Percentiles rank a stretch among this genome's conserved stretches.
These are phyloP conservation scores for Neurospora sp. DNA, from an alignment of 495 filamentous ascomycete genomes.

Conservation along the genomic window DNA sequence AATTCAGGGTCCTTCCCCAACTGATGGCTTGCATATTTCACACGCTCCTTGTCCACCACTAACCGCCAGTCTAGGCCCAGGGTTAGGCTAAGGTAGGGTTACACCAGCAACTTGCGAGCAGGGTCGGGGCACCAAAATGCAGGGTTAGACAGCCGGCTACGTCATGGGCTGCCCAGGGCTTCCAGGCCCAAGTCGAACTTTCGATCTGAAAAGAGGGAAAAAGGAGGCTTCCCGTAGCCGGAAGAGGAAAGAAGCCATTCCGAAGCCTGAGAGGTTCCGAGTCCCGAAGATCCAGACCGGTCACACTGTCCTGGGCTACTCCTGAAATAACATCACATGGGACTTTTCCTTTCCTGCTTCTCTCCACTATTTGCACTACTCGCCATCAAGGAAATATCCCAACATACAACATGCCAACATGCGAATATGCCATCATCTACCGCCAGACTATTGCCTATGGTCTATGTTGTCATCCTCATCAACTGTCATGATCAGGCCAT, in stretches of 20 bases:
- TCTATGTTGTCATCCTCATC: background rate
- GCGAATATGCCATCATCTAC: background rate
- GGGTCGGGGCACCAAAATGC: background rate
- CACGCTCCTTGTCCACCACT: constrained; percentile 9
- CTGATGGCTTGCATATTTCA: constrained; percentile 20
- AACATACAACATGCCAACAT: background rate
- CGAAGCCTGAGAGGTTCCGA: background rate
- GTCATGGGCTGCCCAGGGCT: background rate
- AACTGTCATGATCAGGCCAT: background rate
- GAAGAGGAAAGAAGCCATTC: background rate
- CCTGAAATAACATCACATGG: background rate
- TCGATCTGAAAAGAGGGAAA: background rate
- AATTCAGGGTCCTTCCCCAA: constrained; percentile 26
- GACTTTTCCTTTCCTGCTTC: background rate
- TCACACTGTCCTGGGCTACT: background rate
- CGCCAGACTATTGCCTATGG: background rate
- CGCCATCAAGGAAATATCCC: background rate
- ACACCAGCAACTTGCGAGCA: background rate
- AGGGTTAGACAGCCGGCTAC: background rate
- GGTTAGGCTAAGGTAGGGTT: constrained; percentile 2
- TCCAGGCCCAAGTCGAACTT: background rate
- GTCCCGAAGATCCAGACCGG: background rate
- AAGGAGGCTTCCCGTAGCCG: background rate
- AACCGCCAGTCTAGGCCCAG: background rate
- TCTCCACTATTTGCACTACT: background rate